Conservation (phyloP, 2,329 filamentous ascomycete genomes). For the Phoma sp. region DNA sequence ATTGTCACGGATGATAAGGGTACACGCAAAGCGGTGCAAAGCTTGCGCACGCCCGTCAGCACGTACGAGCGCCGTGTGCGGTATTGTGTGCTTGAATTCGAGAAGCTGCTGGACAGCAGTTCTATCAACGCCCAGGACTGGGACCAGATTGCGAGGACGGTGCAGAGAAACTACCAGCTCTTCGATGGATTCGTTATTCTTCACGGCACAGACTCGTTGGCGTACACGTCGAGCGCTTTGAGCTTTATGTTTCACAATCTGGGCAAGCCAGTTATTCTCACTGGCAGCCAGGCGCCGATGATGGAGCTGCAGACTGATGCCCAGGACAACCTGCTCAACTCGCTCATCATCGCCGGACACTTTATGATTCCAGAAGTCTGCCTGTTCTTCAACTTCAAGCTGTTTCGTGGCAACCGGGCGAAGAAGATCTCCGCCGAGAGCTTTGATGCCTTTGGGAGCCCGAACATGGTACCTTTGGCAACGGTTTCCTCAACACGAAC, state of each 20-base stretch:
- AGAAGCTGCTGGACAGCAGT: conserved; percentile 83
- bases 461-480: conserved; percentile 84
- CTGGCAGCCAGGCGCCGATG: conserved; percentile 75
- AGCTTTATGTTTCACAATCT: conserved; percentile 93
- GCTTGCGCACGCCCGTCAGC: conserved; percentile 79
- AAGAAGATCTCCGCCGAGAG: conserved; percentile 87
- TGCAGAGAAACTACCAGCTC: conserved; percentile 82
- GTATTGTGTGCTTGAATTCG: conserved; percentile 85
- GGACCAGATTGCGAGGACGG: conserved; percentile 81
- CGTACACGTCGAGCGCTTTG: conserved; percentile 85
- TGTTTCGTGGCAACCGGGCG: conserved; percentile 86
- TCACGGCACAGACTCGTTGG: conserved; percentile 88
- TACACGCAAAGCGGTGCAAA: conserved; percentile 63
- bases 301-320: conserved; percentile 90
- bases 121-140: conserved; percentile 87
- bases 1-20: conserved; percentile 60
- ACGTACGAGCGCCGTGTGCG: conserved; percentile 81
- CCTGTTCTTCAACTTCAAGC: conserved; percentile 89
- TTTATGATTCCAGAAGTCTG: conserved; percentile 94
- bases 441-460: conserved; percentile 86
- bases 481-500: conserved; percentile 81
- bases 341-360: conserved; percentile 87
- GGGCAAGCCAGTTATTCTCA: conserved; percentile 89
- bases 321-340: conserved; percentile 86
- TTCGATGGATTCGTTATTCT: conserved; percentile 92